Conservation (phyloP, 2,329 filamentous ascomycete species). For the Stagonosporopsis cucurbitacearum region DNA sequence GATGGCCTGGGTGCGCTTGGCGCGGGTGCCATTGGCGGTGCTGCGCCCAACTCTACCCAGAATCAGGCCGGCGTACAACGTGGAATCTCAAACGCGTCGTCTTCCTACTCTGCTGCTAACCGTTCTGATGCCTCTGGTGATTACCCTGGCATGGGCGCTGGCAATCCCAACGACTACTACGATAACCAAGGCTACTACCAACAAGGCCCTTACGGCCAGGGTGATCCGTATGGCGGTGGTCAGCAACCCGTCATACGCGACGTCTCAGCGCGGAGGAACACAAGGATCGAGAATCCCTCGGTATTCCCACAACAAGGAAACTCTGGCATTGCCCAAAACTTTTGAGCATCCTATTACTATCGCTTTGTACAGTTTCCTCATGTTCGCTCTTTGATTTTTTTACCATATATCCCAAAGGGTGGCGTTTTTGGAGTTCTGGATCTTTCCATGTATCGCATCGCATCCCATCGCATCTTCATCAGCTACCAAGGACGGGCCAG, state of each 20-base stretch:
- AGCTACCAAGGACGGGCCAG: conserved; percentile 19
- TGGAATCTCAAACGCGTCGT: conserved; percentile 93
- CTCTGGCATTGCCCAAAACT: conserved; percentile 96
- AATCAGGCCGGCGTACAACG: conserved; percentile 75
- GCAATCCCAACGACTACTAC: conserved; percentile 60
- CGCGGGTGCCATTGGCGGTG: conserved; percentile 51
- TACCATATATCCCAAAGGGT: conserved; percentile 20
- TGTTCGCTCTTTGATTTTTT: conserved; percentile 10
- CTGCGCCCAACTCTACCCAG: conserved; percentile 66
- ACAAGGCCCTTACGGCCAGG: conserved; percentile 62
- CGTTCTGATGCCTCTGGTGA: conserved; percentile 71
- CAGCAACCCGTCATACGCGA: conserved; percentile 86
- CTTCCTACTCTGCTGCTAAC: conserved; percentile 84
- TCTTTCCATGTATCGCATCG: conserved; percentile 11
- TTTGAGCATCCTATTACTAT: conserved; percentile 59
- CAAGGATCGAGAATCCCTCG: conserved; percentile 88
- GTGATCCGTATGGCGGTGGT: conserved; percentile 59
- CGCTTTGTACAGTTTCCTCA: conserved; percentile 11
- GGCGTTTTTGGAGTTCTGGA: conserved; percentile 18
- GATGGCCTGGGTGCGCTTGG: conserved; percentile 83
- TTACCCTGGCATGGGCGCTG: conserved; percentile 54
- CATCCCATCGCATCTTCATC: conserved; percentile 14
- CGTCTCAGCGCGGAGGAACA: conserved; percentile 89
- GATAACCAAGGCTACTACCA: conserved; percentile 64
- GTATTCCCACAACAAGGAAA: conserved; percentile 89